Base-by-base conservation (phyloP, 805 yeast species). In the Ogataea zsoltii region DNA sequence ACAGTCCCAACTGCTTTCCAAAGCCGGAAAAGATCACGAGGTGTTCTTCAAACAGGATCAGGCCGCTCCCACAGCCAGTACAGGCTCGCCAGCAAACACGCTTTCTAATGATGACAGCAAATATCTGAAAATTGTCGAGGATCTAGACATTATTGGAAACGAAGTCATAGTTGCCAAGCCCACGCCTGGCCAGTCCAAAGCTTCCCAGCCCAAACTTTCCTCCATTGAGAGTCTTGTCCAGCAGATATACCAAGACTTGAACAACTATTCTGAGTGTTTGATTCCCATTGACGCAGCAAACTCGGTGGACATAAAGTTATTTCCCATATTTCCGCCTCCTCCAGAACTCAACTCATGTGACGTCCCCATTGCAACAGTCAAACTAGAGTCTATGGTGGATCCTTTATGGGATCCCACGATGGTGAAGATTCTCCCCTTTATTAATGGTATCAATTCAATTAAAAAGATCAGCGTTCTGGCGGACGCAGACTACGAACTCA, bases 361-460 rank as follows among this genome's bases (percentile, higher is more conserved):
- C 63, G 99, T 94, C 0, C 99, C 99, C 0, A 79, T 91, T 4
- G 80, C 95, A n/a, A 83, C 92, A 0, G 96, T 94, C 1, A 81
- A 82, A 42, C 68, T 94, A 28, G 75, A 76, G 23, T 69, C 77
- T 31, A 71, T 94, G 50, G 83, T 88, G 34, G 99, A 94, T 64
- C 85, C 87, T 7, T 85, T 87, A 57, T 94, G 99, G 97, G 99
- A 94, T 65, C 97, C 97, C 1, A 92, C 98, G 2, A 85, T 94
- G 94, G 72, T 89, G 37, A 84, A 86, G 54, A 87, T 94, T 18
- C 67, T 88, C 10, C 96, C 97, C 0, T 85, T 74, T 54, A 88
- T 94, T 40, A 81, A 94, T 58, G 99, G 99, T 1, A 73, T 90
- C 39, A 92, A 92, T 62, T 87, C 94, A 5, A 80, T 94, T 15